phyloP scores from a whole-genome alignment of 495 filamentous ascomycete species.

The Umbilicaria muhlenbergii region DNA sequence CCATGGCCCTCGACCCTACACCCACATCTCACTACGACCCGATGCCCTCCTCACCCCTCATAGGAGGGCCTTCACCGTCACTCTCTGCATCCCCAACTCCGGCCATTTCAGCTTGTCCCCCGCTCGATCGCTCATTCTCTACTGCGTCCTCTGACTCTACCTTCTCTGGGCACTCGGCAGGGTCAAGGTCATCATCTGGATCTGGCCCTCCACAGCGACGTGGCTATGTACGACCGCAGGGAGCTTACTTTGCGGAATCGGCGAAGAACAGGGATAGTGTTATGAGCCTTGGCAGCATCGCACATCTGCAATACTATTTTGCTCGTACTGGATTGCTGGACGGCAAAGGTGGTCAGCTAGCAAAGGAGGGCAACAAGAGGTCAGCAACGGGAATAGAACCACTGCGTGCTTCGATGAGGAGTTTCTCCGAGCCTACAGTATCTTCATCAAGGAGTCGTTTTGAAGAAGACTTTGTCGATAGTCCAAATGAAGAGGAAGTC shows the following conservation, averaged over 20 bases:
- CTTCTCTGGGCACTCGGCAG: constrained; percentile 29
- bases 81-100: constrained; percentile 51
- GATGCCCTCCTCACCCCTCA: constrained; percentile 20
- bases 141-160: constrained; percentile 46
- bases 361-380: constrained; percentile 49
- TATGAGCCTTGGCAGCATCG: constrained; percentile 88
- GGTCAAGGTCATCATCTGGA: constrained; percentile 35
- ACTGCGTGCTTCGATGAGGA: constrained; percentile 2
- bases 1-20: too few relatives aligned
- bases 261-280: constrained; percentile 83
- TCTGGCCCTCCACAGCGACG: constrained; percentile 46
- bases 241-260: constrained; percentile 79
- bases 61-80: constrained; percentile 32
- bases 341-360: constrained; percentile 76
- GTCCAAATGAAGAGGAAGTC: constrained; percentile 41
- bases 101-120: constrained; percentile 45
- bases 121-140: constrained; percentile 60
- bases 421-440: not conserved
- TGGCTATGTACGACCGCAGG: constrained; percentile 83
- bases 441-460: constrained; percentile 13
- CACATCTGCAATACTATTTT: constrained; percentile 96
- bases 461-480: constrained; percentile 31
- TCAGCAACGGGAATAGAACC: constrained; percentile 2
- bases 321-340: constrained; percentile 86
- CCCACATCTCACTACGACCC: constrained; percentile 12